Percentiles rank a stretch among this genome's conserved stretches.
Conservation (phyloP, 2,329 filamentous ascomycete genomes). For the Neophaeococcomyces aloes region DNA sequence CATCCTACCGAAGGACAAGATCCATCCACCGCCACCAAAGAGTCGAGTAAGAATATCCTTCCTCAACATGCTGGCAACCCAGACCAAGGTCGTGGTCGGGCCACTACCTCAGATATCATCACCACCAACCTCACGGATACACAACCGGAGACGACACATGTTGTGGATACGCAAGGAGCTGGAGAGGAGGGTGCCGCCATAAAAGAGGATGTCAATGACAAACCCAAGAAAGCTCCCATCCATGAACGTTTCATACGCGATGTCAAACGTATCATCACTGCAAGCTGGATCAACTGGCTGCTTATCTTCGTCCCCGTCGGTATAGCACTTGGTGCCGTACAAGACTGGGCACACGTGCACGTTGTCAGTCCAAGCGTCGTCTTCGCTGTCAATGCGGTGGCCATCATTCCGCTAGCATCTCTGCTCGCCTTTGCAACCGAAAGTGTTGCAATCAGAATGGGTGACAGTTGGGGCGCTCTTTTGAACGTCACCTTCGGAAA, state of each 20-base stretch:
- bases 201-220: slow-evolving; percentile 22
- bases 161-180: slow-evolving; percentile 39
- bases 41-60: slow-evolving; percentile 16
- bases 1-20: slow-evolving; percentile 6
- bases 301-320: slow-evolving; percentile 34
- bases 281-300: slow-evolving; percentile 40
- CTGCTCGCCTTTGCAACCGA: slow-evolving; percentile 64
- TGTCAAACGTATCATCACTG: slow-evolving; percentile 51
- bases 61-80: slow-evolving; percentile 22
- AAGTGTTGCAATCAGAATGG: slow-evolving; percentile 60
- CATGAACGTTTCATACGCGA: slow-evolving; percentile 41
- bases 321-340: slow-evolving; percentile 29
- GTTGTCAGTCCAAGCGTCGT: slow-evolving; percentile 46
- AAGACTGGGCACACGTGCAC: slow-evolving; percentile 19
- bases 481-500: slow-evolving; percentile 72
- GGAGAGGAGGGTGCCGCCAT: slow-evolving; percentile 45
- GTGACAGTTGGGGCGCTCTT: slow-evolving; percentile 61
- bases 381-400: slow-evolving; percentile 65
- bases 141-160: slow-evolving; percentile 26
- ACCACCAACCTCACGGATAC: slow-evolving; percentile 13
- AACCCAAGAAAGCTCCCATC: slow-evolving; percentile 32
- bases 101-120: slow-evolving; percentile 6
- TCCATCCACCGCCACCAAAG: slow-evolving; percentile 14
- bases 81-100: slow-evolving; percentile 10
- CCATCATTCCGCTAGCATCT: slow-evolving; percentile 64